Evolutionary conservation across 345 rosid species (phyloP), one percentile per base, ranked within the genome.

Genomic region (Bruguiera parviflora): DNA sequence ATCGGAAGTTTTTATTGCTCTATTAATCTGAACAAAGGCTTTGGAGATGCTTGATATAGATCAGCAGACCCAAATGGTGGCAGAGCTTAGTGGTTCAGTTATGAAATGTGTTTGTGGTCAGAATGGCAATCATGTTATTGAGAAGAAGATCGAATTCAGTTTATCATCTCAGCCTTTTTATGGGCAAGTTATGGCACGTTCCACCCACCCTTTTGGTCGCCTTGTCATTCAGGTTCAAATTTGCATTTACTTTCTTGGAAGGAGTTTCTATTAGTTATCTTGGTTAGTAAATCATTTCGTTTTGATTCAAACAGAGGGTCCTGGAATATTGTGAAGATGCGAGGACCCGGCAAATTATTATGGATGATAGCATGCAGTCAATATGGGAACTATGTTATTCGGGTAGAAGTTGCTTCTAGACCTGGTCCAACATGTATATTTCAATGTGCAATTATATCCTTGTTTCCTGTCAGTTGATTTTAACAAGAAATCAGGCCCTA

Each of bases 111-210:
- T 90, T 72, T 89, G 83, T 69, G 97, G 92, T 82, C 97, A 95
- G 86, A 95, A 95, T 65, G 99, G 99, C 63, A 92, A 95, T 83
- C 99, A 95, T 84, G 99, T 92, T 76, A 87, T 95, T 72, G 96
- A 95, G 75, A 95, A 95, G 92, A 84, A 81, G 85, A 87, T 53
- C 86, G 63, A 72, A 92, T 90, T 77, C 87, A 88, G 47, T 95
- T 92, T 81, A 88, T 95, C 39, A 84, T 90, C 64, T 88, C 99
- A 7, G 75, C 96, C 25, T 95, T 95, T 95, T 67, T 86, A 83
- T 25, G 97, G 92, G 76, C 92, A 92, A 86, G 96, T 90, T 65
- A 83, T 88, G 71, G 71, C 84, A 46, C 97, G 92, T 82, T 95
- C 99, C 55, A 84, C 86, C 61, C 99, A 95, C 72, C 97, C 99